Evolutionary conservation across 2,329 filamentous ascomycete genomes (phyloP), one percentile per base, ranked within the genome.

Genomic region (Penicillium sp.): DNA sequence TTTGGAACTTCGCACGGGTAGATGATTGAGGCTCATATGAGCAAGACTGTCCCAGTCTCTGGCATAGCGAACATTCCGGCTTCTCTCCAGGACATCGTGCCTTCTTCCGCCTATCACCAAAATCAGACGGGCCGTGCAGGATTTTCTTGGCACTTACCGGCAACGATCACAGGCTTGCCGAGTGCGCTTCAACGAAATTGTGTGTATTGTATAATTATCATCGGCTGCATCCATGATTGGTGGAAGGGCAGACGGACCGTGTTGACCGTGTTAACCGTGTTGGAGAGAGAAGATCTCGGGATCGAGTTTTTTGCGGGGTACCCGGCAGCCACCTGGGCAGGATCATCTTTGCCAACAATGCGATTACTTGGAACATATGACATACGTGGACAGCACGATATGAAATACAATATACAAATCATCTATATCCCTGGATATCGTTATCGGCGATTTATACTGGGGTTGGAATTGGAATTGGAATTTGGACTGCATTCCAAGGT

Each of bases 81-180:
- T 65, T 66, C 27, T 67, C 65, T n/a, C 65, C 65, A 4, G 65
- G 65, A 14, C 65, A 67, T 10, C 65, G 65, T 5, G 65, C 65
- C 43, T 67, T 67, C 34, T 67, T 67, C 42, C 64, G 65, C 43
- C 65, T 66, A 22, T 21, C 14, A 7, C 16, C 7, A 11, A 22
- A 11, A 38, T 51, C 16, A 21, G 32, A 22, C 38, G 18, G 13
- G n/a, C n/a, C 24, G 39, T 29, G 29, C 24, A 16, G 10, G 31
- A 27, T 54, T 29, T 49, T 47, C 49, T 16, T 52, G 24, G 18
- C 18, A 61, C 61, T 5, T 57, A 65, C 65, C 65, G 62, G 54
- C 65, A 67, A 39, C 64, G 62, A 45, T 53, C 64, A 47, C 65
- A 67, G 42, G 65, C 65, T 50, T 67, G 64, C 11, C 65, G 62